Conservation (phyloP, 352 stramenopile genomes). For the Phytophthora tubulina region DNA sequence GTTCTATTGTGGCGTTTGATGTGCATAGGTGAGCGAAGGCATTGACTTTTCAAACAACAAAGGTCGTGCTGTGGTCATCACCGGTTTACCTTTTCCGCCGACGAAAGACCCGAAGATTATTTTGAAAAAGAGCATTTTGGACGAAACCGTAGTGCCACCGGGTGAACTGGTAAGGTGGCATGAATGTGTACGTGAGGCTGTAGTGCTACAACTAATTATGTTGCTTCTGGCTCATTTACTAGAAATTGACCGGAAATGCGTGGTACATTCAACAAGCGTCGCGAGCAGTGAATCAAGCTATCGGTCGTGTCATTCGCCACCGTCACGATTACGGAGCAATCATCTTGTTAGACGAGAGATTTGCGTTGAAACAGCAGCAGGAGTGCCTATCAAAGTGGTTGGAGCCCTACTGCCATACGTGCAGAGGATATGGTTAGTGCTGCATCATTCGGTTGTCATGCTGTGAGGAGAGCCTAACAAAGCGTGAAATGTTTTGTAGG, state of each 20-base stretch:
- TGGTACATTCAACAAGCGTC: conserved; percentile 99
- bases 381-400: conserved; percentile 97
- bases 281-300: conserved; percentile 98
- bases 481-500: conserved; percentile 43
- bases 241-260: conserved; percentile 94
- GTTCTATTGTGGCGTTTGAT: conserved; percentile 8
- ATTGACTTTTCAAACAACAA: conserved; percentile 99
- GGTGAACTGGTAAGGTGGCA: conserved; percentile 63
- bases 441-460: neutral
- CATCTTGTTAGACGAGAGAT: conserved; percentile 97
- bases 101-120: conserved; percentile 98
- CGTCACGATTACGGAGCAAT: conserved; percentile 98
- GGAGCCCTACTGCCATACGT: conserved; percentile 78
- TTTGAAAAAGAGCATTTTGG: conserved; percentile 97
- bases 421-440: conserved; percentile 70
- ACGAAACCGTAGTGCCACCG: conserved; percentile 72
- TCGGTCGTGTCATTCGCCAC: conserved; percentile 99
- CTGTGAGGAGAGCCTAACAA: conserved; percentile 10
- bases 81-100: conserved; percentile 98
- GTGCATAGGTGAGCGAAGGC: conserved; percentile 94
- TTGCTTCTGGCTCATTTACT: neutral
- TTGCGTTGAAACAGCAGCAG: conserved; percentile 91
- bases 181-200: neutral
- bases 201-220: conserved; percentile 1
- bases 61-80: conserved; percentile 98